phyloP scores from a whole-genome alignment of 116 monocot species.

The Thalassia testudinum region DNA sequence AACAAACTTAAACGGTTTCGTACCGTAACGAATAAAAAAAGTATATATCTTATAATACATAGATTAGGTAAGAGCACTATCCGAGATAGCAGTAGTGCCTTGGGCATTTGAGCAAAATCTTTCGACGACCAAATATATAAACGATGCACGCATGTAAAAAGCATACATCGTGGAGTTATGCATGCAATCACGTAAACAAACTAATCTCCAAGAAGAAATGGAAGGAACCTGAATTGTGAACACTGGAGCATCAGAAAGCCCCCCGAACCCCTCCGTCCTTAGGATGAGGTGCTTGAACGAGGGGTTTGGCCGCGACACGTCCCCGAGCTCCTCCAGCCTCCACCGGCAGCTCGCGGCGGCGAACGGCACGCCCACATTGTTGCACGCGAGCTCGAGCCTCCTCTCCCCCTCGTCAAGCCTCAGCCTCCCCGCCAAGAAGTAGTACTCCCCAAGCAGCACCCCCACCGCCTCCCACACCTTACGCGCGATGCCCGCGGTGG shows the following conservation, averaged over 20 bases:
- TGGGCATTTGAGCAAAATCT: too few relatives aligned
- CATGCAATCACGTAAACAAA: too few relatives aligned
- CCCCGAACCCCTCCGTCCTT: slow-evolving; percentile 11
- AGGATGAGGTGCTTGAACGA: slow-evolving; percentile 50
- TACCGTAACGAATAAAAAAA: too few relatives aligned
- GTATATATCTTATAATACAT: too few relatives aligned
- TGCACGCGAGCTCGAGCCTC: slow-evolving; percentile 71
- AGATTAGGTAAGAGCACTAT: too few relatives aligned
- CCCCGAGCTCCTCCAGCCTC: slow-evolving; percentile 30
- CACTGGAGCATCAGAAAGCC: slow-evolving; percentile 28
- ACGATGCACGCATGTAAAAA: too few relatives aligned
- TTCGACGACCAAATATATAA: too few relatives aligned
- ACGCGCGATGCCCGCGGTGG: slow-evolving; percentile 21
- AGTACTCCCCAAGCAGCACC: slow-evolving; percentile 39
- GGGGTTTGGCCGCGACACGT: too few relatives aligned
- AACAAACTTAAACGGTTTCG: too few relatives aligned
- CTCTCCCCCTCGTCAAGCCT: slow-evolving; percentile 36
- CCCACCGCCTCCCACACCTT: slow-evolving; percentile 31
- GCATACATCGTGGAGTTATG: too few relatives aligned
- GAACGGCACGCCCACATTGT: slow-evolving; percentile 64
- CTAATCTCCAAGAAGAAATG: too few relatives aligned
- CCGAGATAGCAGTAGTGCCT: too few relatives aligned
- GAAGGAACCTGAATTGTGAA: slow-evolving; percentile 80
- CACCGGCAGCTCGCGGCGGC: slow-evolving; percentile 30
- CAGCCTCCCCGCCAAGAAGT: slow-evolving; percentile 87